Base-by-base conservation (phyloP, 306 rosid species). In the Cicer chorassanicum region DNA sequence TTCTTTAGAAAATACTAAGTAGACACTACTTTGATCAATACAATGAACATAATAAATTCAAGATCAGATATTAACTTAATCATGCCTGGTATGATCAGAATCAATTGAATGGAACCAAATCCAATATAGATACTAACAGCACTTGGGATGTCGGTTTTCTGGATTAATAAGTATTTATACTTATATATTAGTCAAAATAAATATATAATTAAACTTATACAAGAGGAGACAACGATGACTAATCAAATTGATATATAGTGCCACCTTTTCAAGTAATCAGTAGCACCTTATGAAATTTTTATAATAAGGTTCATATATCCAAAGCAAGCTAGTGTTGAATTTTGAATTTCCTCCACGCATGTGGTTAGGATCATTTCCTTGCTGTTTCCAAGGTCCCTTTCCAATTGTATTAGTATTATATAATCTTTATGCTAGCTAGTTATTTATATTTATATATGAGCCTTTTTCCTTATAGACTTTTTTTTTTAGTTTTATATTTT, bases 111-210 rank as follows among this genome's bases (percentile, higher is more conserved):
- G 83, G 78, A 81, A 76, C 53, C 75, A 82, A 82, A 87, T 87
- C 90, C 86, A 87, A 82, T 86, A 85, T 88, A 88, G 93, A 88
- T 91, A 82, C 61, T 84, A 79, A 79, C 83, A 85, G 82, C 91
- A 87, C 89, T 79, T 59, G 84, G 93, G 90, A 91, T 91, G 90
- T 88, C 86, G 90, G 93, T 88, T 88, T 86, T 81, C 44, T 75
- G 73, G 78, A 64, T 65, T 45, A 13, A 76, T 54, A 2, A 51
- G 24, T n/a, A 75, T 39, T 15, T 14, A 50, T 14, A 50, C 21
- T 10, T 9, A 56, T 19, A 21, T 29, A 29, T 29, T 1, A 42
- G 9, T 42, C 9, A 42, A 42, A 42, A 6, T 6, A 6, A 42
- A 42, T 6, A 9, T 8, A 42, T 9, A 42, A 6, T 6, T 42